Conservation (phyloP, 176 grass and related monocot genomes). For the Panicum miliaceum region DNA sequence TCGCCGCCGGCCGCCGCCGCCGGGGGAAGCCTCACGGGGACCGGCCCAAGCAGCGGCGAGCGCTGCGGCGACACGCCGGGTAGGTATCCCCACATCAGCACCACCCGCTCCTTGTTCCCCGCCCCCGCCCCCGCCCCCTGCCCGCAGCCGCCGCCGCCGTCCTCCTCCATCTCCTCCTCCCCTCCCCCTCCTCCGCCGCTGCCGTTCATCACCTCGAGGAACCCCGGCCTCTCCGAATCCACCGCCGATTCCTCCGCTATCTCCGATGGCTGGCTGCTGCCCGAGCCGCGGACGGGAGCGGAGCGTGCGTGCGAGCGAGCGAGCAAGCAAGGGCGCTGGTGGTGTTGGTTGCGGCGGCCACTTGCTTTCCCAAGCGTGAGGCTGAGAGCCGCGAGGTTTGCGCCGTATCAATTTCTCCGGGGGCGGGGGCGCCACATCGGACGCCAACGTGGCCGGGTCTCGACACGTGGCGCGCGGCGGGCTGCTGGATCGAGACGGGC, state of each 20-base stretch:
- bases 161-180: slow-evolving; percentile 60
- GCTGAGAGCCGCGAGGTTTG: slow-evolving; percentile 49
- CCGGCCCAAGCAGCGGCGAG: slow-evolving; percentile 83
- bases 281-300: slow-evolving; percentile 29
- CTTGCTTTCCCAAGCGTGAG: slow-evolving; percentile 49
- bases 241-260: not conserved
- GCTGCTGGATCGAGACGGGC: slow-evolving; percentile 56
- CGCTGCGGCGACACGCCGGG: slow-evolving; percentile 92
- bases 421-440: slow-evolving; percentile 67
- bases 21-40: slow-evolving; percentile 66
- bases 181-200: slow-evolving; percentile 45
- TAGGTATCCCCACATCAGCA: slow-evolving; percentile 99
- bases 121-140: not conserved
- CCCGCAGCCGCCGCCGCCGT: slow-evolving; percentile 21
- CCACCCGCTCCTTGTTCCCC: slow-evolving; percentile 59
- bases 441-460: slow-evolving; percentile 25
- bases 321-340: not conserved
- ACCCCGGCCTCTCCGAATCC: not conserved
- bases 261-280: slow-evolving; percentile 4
- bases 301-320: not conserved
- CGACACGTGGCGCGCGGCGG: slow-evolving; percentile 51
- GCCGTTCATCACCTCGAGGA: slow-evolving; percentile 67
- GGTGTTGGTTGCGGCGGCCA: slow-evolving; percentile 38
- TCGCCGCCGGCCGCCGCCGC: slow-evolving; percentile 59
- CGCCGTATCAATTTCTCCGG: slow-evolving; percentile 76